Conservation (phyloP, 306 rosid genomes). For the Mimosa bimucronata region DNA sequence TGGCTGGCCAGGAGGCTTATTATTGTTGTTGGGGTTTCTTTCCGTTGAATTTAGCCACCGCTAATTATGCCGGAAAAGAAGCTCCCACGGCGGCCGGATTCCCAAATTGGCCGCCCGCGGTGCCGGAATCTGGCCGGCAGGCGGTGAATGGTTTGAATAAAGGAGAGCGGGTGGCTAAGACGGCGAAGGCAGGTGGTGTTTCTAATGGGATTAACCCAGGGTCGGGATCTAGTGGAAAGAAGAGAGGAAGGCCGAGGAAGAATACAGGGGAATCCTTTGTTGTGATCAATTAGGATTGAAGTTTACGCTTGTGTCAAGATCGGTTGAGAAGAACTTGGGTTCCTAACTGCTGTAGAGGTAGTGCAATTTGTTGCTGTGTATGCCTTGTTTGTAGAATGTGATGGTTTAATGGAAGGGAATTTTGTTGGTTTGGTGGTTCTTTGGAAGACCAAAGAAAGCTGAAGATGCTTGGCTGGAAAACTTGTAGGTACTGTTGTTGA, state of each 20-base stretch:
- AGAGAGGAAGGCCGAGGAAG: slow-evolving; percentile 80
- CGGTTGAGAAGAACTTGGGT: neutral
- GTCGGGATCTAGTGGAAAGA: slow-evolving; percentile 30
- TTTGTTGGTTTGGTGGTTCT: neutral
- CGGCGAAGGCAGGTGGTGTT: slow-evolving; percentile 8
- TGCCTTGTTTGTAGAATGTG: slow-evolving; percentile 9
- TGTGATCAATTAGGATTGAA: neutral
- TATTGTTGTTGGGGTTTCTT: slow-evolving; percentile 83
- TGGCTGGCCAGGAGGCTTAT: slow-evolving; percentile 83
- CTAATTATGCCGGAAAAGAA: slow-evolving; percentile 30
- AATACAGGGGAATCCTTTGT: slow-evolving; percentile 48
- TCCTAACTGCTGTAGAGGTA: neutral
- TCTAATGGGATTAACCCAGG: slow-evolving; percentile 29
- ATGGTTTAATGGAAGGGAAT: neutral
- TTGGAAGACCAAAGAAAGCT: slow-evolving; percentile 6
- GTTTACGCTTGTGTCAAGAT: neutral
- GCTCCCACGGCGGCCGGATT: slow-evolving; percentile 19
- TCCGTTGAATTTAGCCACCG: slow-evolving; percentile 69
- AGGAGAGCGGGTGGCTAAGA: neutral
- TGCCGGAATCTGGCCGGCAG: neutral
- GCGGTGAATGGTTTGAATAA: slow-evolving; percentile 29
- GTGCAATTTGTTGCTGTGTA: neutral
- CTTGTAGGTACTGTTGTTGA: slow-evolving; percentile 22
- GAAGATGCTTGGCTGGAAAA: slow-evolving; percentile 15
- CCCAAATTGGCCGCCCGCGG: slow-evolving; percentile 62